phyloP scores from a whole-genome alignment of 2,329 filamentous ascomycete species.

The Claviceps capensis region DNA sequence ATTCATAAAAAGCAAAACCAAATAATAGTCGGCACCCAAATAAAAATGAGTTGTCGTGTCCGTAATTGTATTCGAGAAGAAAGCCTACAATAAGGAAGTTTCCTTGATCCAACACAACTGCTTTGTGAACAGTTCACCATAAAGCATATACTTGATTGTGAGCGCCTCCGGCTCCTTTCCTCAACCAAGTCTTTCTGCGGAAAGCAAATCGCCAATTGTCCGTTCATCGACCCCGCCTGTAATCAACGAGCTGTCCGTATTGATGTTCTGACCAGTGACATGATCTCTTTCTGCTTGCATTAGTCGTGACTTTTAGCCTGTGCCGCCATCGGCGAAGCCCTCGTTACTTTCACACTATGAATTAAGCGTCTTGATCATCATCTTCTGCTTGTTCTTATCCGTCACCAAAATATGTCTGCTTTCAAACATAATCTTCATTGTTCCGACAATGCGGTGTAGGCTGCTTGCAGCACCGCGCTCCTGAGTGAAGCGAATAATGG shows the following conservation, averaged over 20 bases:
- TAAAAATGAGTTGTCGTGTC: background rate
- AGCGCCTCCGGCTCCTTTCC: background rate
- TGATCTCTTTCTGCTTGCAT: background rate
- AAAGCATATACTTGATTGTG: background rate
- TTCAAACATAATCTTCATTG: conserved; percentile 55
- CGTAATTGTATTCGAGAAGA: background rate
- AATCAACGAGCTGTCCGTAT: background rate
- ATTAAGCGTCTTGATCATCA: conserved; percentile 58
- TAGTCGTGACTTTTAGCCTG: background rate
- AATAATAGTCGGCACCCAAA: background rate
- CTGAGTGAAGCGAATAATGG: conserved; percentile 75
- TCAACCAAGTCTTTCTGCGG: background rate
- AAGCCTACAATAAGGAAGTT: background rate
- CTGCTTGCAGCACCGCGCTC: conserved; percentile 84
- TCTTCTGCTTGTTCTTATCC: conserved; percentile 52
- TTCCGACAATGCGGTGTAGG: conserved; percentile 71
- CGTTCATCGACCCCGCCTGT: background rate
- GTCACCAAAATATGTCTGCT: conserved; percentile 53
- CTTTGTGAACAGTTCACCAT: background rate
- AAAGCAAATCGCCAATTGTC: background rate
- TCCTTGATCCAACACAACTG: conserved; percentile 2
- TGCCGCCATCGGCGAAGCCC: background rate
- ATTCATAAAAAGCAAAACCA: conserved; percentile 2
- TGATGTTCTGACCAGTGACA: no score
- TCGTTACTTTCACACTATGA: conserved; percentile 21